Base-by-base conservation (phyloP, 305 asterid genomes). In the Lippia alba region DNA sequence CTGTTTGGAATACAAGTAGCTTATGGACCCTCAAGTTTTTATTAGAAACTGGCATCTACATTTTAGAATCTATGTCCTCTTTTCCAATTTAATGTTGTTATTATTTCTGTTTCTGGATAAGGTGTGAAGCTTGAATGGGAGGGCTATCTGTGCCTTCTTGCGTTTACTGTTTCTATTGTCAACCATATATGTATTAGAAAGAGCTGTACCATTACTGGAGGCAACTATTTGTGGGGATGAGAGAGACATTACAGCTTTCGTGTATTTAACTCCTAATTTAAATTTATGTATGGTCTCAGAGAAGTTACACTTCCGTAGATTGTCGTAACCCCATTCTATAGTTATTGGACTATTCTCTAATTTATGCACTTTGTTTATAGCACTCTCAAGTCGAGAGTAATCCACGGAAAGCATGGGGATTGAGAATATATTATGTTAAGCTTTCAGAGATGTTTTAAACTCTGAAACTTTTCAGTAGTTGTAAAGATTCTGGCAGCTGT, bases 91-190 rank as follows among this genome's bases (percentile, higher is more conserved):
- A 49, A 16, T 57, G 24, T 58, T 58, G 33, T 63, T 59, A 66
- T 32, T 40, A 51, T 54, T 67, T 53, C n/a, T 73, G 48, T 49
- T 59, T 69, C 61, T 56, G 12, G 30, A 24, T 0, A 54, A 17
- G 75, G 66, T 24, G 30, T 3, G 3, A 24, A 24, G 30, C 30
- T 55, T 32, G 11, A 51, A 64, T 61, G 34, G 64, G 59, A 33
- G 74, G 71, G 56, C 6, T 17, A 39, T 11, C 17, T 55, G 67
- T 54, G 56, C 74, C 50, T 45, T 54, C 9, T 57, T 55, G 36
- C 73, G 65, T 66, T 73, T 77, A 32, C 66, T 68, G 71, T 76
- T 78, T 74, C 72, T 33, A 36, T 70, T 55, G n/a, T 66, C 40
- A 61, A 12, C 56, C 16, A 19, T 33, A 64, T 30, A 58, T 46